Conservation (phyloP, 371 early-diverging fungal species). For the Mucor racemosus region DNA sequence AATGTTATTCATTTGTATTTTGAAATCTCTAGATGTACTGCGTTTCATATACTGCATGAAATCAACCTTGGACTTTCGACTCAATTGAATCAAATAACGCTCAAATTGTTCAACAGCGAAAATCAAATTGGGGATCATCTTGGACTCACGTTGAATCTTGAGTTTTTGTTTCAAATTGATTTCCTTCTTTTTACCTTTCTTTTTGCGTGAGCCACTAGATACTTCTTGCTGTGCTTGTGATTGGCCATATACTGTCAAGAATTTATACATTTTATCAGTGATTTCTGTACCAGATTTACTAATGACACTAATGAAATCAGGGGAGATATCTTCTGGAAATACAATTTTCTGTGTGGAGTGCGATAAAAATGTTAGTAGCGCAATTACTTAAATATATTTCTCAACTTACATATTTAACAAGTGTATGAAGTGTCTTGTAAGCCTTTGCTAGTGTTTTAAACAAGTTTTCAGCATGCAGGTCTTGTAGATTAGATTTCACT, state of each 20-base stretch:
- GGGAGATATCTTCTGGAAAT: constrained; percentile 30
- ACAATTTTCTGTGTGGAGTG: constrained; percentile 37
- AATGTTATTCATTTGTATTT: constrained; percentile 58
- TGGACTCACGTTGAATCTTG: constrained; percentile 65
- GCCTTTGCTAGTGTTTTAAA: constrained; percentile 46
- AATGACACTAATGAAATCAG: constrained; percentile 42
- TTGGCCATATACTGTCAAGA: constrained; percentile 49
- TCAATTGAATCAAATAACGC: constrained; percentile 64
- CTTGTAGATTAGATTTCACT: constrained; percentile 36
- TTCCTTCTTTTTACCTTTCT: constrained; percentile 34
- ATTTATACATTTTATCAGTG: constrained; percentile 56
- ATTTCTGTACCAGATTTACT: constrained; percentile 36
- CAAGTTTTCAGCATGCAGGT: constrained; percentile 43
- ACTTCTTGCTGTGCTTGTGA: constrained; percentile 4
- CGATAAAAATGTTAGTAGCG: neutral
- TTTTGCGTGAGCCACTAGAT: constrained; percentile 7
- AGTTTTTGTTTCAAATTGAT: constrained; percentile 39
- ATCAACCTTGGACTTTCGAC: constrained; percentile 68
- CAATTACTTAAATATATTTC: neutral
- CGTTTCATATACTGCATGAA: constrained; percentile 72
- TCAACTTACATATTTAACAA: constrained; percentile 54
- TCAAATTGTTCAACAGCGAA: constrained; percentile 75
- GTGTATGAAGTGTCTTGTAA: constrained; percentile 44
- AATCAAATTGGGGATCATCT: constrained; percentile 67
- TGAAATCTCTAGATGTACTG: constrained; percentile 74